Conservation (phyloP, 371 early-diverging fungal genomes). For the Circinella minor region DNA sequence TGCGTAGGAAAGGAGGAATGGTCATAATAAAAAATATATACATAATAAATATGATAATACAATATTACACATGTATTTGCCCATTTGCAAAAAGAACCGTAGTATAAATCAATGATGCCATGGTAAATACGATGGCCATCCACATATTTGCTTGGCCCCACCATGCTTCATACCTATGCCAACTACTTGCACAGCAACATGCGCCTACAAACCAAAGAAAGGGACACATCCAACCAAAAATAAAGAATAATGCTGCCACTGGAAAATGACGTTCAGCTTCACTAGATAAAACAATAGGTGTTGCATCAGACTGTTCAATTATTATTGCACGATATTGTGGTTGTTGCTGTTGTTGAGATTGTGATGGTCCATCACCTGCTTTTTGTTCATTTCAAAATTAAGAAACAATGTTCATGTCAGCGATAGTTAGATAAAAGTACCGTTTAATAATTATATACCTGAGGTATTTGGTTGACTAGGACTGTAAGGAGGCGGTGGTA, state of each 20-base stretch:
- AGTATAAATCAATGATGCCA: constrained; percentile 4
- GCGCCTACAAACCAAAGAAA: constrained; percentile 1
- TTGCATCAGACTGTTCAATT: not conserved
- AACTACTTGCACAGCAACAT: not conserved
- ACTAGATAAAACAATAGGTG: not conserved
- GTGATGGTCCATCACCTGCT: not conserved
- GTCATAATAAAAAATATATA: too few relatives aligned
- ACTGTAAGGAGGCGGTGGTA: not conserved
- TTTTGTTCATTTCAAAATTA: not conserved
- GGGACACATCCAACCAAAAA: not conserved
- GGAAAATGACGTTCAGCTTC: not conserved
- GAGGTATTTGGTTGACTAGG: not conserved
- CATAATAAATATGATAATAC: not conserved
- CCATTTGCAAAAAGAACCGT: not conserved
- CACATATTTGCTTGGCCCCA: constrained; percentile 4
- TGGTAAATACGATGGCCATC: not conserved
- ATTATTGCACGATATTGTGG: not conserved
- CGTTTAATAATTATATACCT: not conserved
- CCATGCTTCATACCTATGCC: not conserved
- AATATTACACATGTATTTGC: not conserved
- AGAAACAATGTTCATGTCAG: not conserved
- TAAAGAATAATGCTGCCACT: not conserved
- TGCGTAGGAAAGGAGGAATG: too few relatives aligned
- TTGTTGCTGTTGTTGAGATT: not conserved
- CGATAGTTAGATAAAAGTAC: too few relatives aligned